Base-by-base conservation (phyloP, 805 yeast species). In the Suhomyces canberraensis region DNA sequence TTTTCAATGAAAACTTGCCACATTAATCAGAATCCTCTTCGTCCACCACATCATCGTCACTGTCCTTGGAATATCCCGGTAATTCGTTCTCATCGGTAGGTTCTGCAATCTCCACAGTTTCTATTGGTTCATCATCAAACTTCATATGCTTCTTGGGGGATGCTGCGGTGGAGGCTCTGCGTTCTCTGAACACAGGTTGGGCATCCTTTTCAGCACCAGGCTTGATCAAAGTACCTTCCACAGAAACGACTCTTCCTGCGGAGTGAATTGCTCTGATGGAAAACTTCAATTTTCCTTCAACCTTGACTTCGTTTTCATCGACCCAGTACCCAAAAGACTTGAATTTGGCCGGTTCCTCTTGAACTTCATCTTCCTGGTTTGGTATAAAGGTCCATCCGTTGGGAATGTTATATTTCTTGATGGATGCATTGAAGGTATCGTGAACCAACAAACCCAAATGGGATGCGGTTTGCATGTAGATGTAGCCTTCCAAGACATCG, bases 351-450 rank as follows among this genome's bases (percentile, higher is more conserved):
- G 45, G 54, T 1, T 47, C 44, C 11, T 37, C 52, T 13, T 40
- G 56, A 18, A 51, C 47, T 45, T 78, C 87, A 49, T 84, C 91
- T 16, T 73, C 80, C 55, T 87, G 88, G 50, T 75, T 79, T 34
- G 93, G 91, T 36, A 86, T 73, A 61, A 91, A 93, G 22, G 69
- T 69, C 98, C 98, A 93, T 31, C 70, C 75, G 28, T 68, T 64
- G n/a, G 98, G 98, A 42, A 93, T 89, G 50, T 79, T 81, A 55
- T 75, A 81, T 56, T 85, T 80, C 61, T 85, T 87, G 45, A 93
- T 87, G 31, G 91, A 80, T 16, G 97, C 97, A 63, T 93, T 93
- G 69, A 93, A 93, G 1, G 95, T 87, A 63, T 93, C 98, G 58
- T 87, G 90, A 33, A 93, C 72, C 46, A 93, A 73, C 42, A 93